A percentile compares a stretch with the other conserved stretches of the same genome.
phyloP scores from a whole-genome alignment of 768 basidiomycete species.

The Panaeolus cyanescens region DNA sequence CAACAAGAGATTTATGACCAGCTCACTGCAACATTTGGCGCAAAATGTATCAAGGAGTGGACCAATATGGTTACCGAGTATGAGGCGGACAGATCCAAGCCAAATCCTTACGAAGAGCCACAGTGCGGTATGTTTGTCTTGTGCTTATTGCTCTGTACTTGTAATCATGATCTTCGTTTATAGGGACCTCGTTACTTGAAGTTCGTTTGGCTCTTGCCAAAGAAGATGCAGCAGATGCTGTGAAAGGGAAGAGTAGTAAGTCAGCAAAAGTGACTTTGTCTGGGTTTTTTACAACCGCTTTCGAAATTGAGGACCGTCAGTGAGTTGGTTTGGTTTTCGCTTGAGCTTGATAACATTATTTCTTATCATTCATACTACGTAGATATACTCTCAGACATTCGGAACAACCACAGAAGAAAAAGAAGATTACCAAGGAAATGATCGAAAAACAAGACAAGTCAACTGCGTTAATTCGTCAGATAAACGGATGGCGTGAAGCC shows the following conservation, averaged over 20 bases:
- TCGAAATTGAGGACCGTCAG: constrained; percentile 17
- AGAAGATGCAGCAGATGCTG: constrained; percentile 5
- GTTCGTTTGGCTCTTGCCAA: constrained; percentile 10
- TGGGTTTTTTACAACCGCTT: constrained; percentile 7
- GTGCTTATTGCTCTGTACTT: background rate
- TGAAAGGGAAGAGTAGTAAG: background rate
- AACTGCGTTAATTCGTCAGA: background rate
- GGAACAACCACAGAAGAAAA: background rate
- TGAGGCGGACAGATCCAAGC: background rate
- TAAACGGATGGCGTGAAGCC: constrained; percentile 6
- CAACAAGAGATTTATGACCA: constrained; percentile 7
- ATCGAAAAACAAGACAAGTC: constrained; percentile 15
- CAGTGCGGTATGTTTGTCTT: background rate
- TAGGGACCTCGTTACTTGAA: constrained; percentile 9
- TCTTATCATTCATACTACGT: background rate
- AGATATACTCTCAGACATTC: background rate
- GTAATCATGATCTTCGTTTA: background rate
- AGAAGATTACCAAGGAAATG: background rate
- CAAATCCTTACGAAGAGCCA: constrained; percentile 17
- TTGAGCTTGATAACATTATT: background rate
- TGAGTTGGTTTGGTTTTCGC: constrained; percentile 7
- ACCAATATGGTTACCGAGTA: constrained; percentile 2
- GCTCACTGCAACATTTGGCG: constrained; percentile 5
- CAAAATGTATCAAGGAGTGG: constrained; percentile 4
- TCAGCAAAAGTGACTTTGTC: background rate